phyloP scores from a whole-genome alignment of 306 rosid genomes.

The Vigna angularis region DNA sequence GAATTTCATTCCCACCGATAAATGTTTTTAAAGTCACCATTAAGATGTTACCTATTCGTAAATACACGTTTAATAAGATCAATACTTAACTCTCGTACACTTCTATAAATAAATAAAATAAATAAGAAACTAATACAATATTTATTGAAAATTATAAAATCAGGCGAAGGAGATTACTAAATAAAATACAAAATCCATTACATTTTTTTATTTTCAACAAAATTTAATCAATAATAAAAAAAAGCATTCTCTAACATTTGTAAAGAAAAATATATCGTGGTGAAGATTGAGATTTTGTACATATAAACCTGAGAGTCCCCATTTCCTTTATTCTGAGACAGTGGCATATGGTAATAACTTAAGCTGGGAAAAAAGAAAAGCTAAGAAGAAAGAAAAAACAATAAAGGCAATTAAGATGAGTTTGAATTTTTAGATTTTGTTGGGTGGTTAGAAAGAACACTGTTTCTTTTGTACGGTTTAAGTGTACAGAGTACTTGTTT shows the following conservation, averaged over 20 bases:
- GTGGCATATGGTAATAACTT: background rate
- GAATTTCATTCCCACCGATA: too few species aligned
- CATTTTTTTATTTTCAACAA: too few species aligned
- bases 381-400: background rate
- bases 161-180: too few species aligned
- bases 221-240: too few species aligned
- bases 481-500: background rate
- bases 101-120: background rate
- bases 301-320: background rate
- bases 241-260: too few species aligned
- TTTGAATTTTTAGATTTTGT: slow-evolving; percentile 51
- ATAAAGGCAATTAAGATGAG: slow-evolving; percentile 39
- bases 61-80: too few species aligned
- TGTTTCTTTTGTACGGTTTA: background rate
- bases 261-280: background rate
- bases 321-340: slow-evolving; percentile 1
- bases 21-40: too few species aligned
- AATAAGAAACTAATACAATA: too few species aligned
- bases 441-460: slow-evolving; percentile 26
- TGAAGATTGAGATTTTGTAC: background rate
- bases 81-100: background rate
- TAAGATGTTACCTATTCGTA: too few species aligned
- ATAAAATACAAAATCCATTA: too few species aligned
- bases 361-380: background rate
- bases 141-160: too few species aligned